phyloP scores from a whole-genome alignment of 768 basidiomycete species.

The Galerina sulciceps region DNA sequence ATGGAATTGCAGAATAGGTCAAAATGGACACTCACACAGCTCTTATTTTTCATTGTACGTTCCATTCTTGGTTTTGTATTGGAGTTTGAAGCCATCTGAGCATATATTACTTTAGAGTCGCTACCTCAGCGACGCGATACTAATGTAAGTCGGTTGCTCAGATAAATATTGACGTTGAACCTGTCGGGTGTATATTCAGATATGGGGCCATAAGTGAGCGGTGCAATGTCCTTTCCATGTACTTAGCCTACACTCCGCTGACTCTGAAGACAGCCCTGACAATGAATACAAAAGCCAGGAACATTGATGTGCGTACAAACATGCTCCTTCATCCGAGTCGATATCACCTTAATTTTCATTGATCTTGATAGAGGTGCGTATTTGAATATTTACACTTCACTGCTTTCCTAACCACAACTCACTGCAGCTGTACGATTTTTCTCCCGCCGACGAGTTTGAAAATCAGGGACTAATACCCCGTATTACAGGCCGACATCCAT shows the following conservation, averaged over 20 bases:
- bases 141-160: not conserved
- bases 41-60: slow-evolving; percentile 1
- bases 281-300: not conserved
- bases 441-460: not conserved
- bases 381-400: no score
- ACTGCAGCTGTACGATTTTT: not conserved
- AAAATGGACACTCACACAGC: slow-evolving; percentile 1
- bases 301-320: no score
- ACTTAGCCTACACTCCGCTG: not conserved
- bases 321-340: no score
- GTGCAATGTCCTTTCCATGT: not conserved
- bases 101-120: not conserved
- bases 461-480: not conserved
- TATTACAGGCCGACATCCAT: not conserved
- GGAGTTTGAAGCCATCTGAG: no score
- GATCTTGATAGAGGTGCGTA: no score
- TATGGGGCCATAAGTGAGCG: slow-evolving; percentile 1
- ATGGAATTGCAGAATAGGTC: not conserved
- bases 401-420: no score
- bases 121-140: not conserved
- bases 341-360: no score
- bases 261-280: not conserved
- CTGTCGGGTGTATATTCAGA: not conserved
- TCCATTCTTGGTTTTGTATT: not conserved
- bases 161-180: not conserved